A percentile compares a stretch with the other conserved stretches of the same genome.
Conservation (phyloP, 495 filamentous ascomycete species). For the Neurospora cerealis region DNA sequence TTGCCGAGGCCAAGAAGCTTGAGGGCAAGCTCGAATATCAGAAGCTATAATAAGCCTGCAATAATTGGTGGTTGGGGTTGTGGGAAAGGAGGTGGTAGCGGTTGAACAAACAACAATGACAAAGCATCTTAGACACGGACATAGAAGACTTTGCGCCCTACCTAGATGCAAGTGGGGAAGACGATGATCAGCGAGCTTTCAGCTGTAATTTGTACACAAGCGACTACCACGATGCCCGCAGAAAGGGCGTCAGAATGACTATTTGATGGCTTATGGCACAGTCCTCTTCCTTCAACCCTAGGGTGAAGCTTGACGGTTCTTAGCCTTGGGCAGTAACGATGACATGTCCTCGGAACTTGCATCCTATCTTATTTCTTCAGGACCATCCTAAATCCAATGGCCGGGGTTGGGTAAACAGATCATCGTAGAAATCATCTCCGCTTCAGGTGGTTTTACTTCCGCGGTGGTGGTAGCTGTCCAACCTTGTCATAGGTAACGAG, state of each 20-base stretch:
- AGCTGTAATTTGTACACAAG: not conserved
- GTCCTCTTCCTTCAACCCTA: not conserved
- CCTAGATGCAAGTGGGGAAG: not conserved
- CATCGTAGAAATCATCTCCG: not conserved
- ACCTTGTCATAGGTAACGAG: not conserved
- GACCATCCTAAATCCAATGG: not conserved
- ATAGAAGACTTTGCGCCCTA: not conserved
- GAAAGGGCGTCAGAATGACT: not conserved
- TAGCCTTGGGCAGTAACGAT: not conserved
- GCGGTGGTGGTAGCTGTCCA: not conserved
- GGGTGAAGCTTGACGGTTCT: not conserved
- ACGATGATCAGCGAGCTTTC: not conserved
- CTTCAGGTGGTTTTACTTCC: not conserved
- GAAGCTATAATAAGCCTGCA: conserved; percentile 59
- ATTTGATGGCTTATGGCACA: not conserved
- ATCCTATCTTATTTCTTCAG: not conserved
- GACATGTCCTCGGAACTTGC: not conserved
- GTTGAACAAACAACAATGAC: not conserved
- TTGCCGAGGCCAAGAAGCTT: conserved; percentile 94
- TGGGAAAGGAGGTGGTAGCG: not conserved
- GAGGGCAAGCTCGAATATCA: conserved; percentile 97
- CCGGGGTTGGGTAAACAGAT: not conserved
- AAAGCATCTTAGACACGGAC: not conserved
- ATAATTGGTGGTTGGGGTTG: not conserved
- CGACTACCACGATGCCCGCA: not conserved